Evolutionary conservation across 2,329 filamentous ascomycete genomes (phyloP), one percentile per base, ranked within the genome.

Genomic region (Rutstroemia sp.): DNA sequence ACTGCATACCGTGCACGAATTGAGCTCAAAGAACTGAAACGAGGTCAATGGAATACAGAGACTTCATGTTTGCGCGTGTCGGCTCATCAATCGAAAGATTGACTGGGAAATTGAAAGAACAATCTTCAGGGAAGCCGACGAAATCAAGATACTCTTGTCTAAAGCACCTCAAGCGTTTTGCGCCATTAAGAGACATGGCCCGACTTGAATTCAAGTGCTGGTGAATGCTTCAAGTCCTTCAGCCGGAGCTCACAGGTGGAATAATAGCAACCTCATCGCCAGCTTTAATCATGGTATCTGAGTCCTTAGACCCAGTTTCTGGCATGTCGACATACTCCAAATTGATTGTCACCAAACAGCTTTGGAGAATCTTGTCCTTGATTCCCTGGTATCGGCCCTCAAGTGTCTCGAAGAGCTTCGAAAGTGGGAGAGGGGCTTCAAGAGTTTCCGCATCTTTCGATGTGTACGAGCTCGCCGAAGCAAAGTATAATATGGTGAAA

Each of bases 211-310:
- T n/a, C n/a, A 47, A 23, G 5, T 21, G 16, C 3, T 34, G 39
- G 39, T 6, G 6, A 18, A 42, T 42, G 39, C 39, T 19, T 9
- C 18, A 18, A 16, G 4, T 34, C 23, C 21, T 58, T 79, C 71
- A 94, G 4, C 90, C 90, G 39, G 90, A 91, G 75, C 90, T 95
- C 62, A 95, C 90, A 9, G 90, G 90, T 37, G 90, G 90, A 57
- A 95, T 92, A 38, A 95, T 87, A 44, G 87, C 90, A 55, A 95
- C 88, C 73, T 95, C 90, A 68, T 95, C 90, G 27, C 86, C 88
- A 60, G 82, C 82, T 52, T 82, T 73, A 57, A 95, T 87, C 56
- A 81, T 69, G 25, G 76, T 63, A 16, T 73, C 73, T 8, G 68
- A 67, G 16, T 66, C 66, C 18, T 73, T 73, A 48, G 71, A 71